These are phyloP conservation scores for Rutstroemia sp. DNA, from an alignment of 2,329 filamentous ascomycete genomes.

Conservation along the genomic window DNA sequence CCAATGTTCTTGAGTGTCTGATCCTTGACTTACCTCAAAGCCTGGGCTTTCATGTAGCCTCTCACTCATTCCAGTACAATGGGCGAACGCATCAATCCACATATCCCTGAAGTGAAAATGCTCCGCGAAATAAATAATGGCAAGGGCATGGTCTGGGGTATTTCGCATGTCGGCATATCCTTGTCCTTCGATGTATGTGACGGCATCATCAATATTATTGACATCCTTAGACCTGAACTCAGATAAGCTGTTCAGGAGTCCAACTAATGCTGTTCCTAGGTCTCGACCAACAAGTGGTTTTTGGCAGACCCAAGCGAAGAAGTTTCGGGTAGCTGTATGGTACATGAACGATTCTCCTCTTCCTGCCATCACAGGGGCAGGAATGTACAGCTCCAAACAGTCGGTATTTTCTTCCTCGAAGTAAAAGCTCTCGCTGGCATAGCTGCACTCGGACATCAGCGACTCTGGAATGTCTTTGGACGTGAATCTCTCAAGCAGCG, in stretches of 20 bases:
- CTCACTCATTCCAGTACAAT: conserved; percentile 73
- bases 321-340: conserved; percentile 64
- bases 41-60: conserved; percentile 48
- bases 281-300: conserved; percentile 60
- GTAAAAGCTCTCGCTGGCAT: conserved; percentile 5
- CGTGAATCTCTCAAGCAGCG: conserved; percentile 49
- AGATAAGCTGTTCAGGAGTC: conserved; percentile 57
- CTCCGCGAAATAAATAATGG: conserved; percentile 61
- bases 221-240: conserved; percentile 47
- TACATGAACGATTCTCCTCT: conserved; percentile 51
- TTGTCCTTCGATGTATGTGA: conserved; percentile 59
- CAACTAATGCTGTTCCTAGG: conserved; percentile 56
- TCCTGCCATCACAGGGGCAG: conserved; percentile 48
- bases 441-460: conserved; percentile 8
- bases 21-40: conserved; percentile 46
- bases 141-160: conserved; percentile 61
- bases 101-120: conserved; percentile 53
- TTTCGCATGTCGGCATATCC: conserved; percentile 63
- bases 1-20: not conserved
- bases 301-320: conserved; percentile 63
- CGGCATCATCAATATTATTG: conserved; percentile 54
- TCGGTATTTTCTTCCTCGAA: conserved; percentile 15
- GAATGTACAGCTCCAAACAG: conserved; percentile 58
- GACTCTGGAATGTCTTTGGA: conserved; percentile 16
- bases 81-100: conserved; percentile 67